Base-by-base conservation (phyloP, 2,329 filamentous ascomycete species). In the Fusarium goolgardi region DNA sequence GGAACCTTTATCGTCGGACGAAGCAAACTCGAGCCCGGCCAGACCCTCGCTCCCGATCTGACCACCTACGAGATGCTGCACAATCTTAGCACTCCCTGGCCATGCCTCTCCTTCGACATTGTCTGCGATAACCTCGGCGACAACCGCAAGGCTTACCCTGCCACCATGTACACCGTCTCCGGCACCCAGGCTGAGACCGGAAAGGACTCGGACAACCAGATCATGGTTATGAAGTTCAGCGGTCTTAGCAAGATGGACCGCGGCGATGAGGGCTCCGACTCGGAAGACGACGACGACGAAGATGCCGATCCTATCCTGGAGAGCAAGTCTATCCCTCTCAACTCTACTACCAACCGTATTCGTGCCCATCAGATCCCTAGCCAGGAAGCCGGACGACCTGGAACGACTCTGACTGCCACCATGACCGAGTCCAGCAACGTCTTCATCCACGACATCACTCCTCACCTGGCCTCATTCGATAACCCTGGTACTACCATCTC, bases 11-110 rank as follows among this genome's bases (percentile, higher is more conserved):
- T 99, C 74, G 94, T 97, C 71, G 96, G 96, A 68, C 89, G 96
- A 75, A 93, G 94, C 79, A 95, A 96, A 82, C 87, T 98, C 67
- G 93, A 93, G 69, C 90, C 93, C 15, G 95, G 94, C 73, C 94
- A 98, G 83, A 94, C 93, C 7, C 86, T 99, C 58, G 89, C 94
- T 5, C 95, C 96, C 16, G 96, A 99, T 80, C 85, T 92, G 61
- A 93, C 92, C n/a, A 95, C 95, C 8, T 99, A 99, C 83, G 91
- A 97, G 78, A 96, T 99, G 94, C 88, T 99, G 62, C 96, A 99
- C 84, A 93, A 89, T 65, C 87, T 99, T 68, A 96, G 91, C 79
- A 94, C 94, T 10, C 94, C 94, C 2, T 99, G 96, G 96, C 96
- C 96, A 5, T 99, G 96, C 78, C 86, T 99, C 18, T 98, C 95